Evolutionary conservation across 352 stramenopile genomes (phyloP), one percentile per base, ranked within the genome.

Genomic region (Phytophthora sp.): DNA sequence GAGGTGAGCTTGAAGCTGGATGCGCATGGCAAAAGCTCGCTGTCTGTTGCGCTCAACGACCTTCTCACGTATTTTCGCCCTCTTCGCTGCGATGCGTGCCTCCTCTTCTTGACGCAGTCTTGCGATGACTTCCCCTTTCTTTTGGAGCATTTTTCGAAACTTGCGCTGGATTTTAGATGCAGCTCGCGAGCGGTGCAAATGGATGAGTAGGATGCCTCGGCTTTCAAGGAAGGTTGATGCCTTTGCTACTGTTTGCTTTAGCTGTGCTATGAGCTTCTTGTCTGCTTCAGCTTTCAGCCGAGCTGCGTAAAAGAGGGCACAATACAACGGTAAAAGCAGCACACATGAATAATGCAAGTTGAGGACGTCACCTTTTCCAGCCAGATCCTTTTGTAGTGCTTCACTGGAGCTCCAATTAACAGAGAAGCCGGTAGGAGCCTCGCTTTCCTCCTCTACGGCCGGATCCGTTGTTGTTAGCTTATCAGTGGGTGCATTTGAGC

Each of bases 391-490:
- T 27, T 83, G 48, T 17, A 89, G 63, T 9, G 75, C 72, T 23
- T 82, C 79, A 21, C 62, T 83, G 3, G 77, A 82, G 43, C 76
- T 86, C 77, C 77, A 89, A 38, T 84, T 77, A 13, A 89, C 69
- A 15, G 37, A 76, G 55, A 89, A 87, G 26, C 70, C 54, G 23
- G 64, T 59, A 3, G 45, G 17, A n/a, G 18, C 24, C 26, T 60
- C 43, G 20, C 21, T 28, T 26, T 59, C 38, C 10, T 34, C 23
- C 15, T 61, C 39, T 34, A 8, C 23, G 20, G 34, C 11, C 46
- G 15, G 15, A 12, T 13, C n/a, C 8, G 24, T 50, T 32, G 20
- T 11, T 39, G 15, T 3, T 44, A 31, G 15, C 26, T 43, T 15
- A 18, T 24, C 10, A 44, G 31, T 12, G 27, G 9, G 21, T 24